Evolutionary conservation across 208 protist species (phyloP), one percentile per base, ranked within the genome.

Genomic region (Wallacemonas sp.): DNA sequence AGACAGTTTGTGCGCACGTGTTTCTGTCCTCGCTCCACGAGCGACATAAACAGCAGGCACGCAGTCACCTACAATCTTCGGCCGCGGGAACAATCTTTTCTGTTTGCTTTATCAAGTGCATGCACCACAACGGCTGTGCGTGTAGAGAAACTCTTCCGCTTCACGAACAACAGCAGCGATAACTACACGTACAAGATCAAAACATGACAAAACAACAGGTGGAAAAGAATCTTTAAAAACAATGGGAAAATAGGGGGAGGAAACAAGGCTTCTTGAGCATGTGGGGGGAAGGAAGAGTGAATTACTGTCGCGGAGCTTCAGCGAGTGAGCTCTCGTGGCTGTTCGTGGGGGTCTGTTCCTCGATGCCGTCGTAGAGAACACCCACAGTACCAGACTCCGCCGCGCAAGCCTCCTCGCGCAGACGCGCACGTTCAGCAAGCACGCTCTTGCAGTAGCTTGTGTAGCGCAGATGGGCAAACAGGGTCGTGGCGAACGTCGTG

Each of bases 401-500:
- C 11, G 46, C 61, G 17, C 21, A 30, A 3, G 41, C 62, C 51
- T 74, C 68, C 28, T 75, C 68, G 19, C 38, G 41, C 11, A 79
- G 14, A 30, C 56, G 62, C 8, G 51, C 61, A 54, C 75, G 63
- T 46, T 81, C 75, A 2, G 46, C 61, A 4, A 81, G 47, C 45
- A 69, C 71, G 8, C 36, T 62, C 28, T 39, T 39, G 31, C 53
- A 59, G 55, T 65, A 72, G 30, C 27, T 1, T 4, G 21, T 15
- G 63, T 76, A 76, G 11, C 46, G 42, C n/a, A 68, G 31, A 54
- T 76, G 70, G 22, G 49, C 39, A 28, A 55, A 65, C 14, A 66
- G 19, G n/a, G 62, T 66, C 21, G 62, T 44, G 12, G 62, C 19
- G 51, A 76, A 76, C n/a, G 70, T 56, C 5, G 53, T 70, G 51